These are phyloP conservation scores for Penicillium roqueforti DNA, from an alignment of 495 filamentous ascomycete genomes.

Conservation along the genomic window DNA sequence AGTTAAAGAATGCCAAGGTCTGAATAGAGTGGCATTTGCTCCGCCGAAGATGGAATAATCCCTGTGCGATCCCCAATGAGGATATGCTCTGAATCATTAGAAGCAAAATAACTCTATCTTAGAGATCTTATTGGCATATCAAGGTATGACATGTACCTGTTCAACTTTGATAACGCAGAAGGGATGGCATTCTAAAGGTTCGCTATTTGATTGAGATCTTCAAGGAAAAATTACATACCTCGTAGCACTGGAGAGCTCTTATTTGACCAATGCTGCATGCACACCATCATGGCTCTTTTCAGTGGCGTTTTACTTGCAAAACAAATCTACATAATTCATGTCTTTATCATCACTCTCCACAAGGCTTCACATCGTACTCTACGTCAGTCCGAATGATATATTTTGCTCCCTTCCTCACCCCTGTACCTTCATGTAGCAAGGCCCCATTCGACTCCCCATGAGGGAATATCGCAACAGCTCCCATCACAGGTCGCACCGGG, in stretches of 20 bases:
- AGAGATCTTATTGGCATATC: neutral
- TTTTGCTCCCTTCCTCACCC: constrained; percentile 36
- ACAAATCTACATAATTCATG: constrained; percentile 1
- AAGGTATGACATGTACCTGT: neutral
- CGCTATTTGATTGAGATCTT: neutral
- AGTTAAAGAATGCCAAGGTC: too few species aligned
- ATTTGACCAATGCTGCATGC: neutral
- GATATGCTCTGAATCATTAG: neutral
- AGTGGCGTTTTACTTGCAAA: neutral
- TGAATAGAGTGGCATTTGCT: too few species aligned
- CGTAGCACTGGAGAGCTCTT: neutral
- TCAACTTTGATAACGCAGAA: neutral
- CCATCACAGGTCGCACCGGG: constrained; percentile 39
- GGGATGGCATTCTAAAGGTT: neutral
- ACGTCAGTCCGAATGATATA: constrained; percentile 41
- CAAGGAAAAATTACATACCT: neutral
- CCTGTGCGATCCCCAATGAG: neutral
- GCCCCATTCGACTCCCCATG: constrained; percentile 39
- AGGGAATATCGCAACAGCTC: constrained; percentile 37
- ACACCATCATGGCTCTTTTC: neutral
- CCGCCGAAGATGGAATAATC: too few species aligned
- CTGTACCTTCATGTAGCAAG: constrained; percentile 38
- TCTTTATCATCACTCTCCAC: constrained; percentile 5
- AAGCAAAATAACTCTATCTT: neutral
- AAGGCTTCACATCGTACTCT: constrained; percentile 38